These are phyloP conservation scores for Penicillium frequentans DNA, from an alignment of 2,329 filamentous ascomycete genomes.

Conservation along the genomic window DNA sequence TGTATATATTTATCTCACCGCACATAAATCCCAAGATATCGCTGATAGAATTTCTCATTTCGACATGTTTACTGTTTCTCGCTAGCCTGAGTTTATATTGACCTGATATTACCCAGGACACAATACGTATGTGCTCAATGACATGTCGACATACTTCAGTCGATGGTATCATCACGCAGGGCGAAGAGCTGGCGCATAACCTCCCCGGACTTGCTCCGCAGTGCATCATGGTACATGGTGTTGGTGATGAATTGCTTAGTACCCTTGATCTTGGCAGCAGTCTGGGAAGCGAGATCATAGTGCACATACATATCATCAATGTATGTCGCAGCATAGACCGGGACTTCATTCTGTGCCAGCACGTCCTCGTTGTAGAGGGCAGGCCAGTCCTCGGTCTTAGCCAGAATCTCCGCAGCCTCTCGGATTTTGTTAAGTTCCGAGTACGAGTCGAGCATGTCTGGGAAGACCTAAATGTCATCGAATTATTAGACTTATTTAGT, in stretches of 20 bases:
- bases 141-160: constrained; percentile 37
- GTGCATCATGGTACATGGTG: constrained; percentile 79
- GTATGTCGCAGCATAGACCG: constrained; percentile 81
- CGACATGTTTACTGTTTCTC: not conserved
- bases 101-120: not conserved
- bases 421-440: constrained; percentile 70
- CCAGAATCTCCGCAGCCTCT: constrained; percentile 69
- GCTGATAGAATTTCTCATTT: not conserved
- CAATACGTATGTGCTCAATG: not conserved
- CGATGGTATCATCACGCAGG: constrained; percentile 68
- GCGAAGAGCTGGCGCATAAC: constrained; percentile 74
- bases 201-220: constrained; percentile 72
- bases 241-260: constrained; percentile 85
- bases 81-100: not conserved
- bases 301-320: constrained; percentile 93
- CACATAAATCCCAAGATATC: not conserved
- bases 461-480: constrained; percentile 57
- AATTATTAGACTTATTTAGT: not conserved
- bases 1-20: not conserved
- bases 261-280: constrained; percentile 70
- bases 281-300: constrained; percentile 69
- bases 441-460: constrained; percentile 80
- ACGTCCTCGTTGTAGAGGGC: constrained; percentile 73
- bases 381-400: constrained; percentile 68
- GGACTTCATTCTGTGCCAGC: constrained; percentile 74